phyloP scores from a whole-genome alignment of 768 basidiomycete species.

The Agrocybe pediades region DNA sequence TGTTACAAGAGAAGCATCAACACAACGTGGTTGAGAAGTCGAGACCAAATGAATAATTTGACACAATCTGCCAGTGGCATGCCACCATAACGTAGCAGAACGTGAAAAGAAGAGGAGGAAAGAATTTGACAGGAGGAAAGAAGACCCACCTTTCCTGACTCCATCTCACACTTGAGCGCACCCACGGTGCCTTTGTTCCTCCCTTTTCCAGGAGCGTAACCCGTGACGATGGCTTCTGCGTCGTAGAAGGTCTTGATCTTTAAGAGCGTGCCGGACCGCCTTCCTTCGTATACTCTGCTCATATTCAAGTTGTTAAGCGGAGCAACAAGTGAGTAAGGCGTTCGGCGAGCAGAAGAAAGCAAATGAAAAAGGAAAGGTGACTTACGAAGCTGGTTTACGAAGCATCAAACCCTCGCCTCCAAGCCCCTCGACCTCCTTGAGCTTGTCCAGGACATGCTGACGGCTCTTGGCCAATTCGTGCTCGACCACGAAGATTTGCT shows the following conservation, averaged over 20 bases:
- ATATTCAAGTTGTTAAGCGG: not conserved
- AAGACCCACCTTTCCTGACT: conserved; percentile 53
- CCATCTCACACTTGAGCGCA: conserved; percentile 59
- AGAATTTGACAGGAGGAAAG: not conserved
- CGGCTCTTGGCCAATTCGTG: conserved; percentile 45
- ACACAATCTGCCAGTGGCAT: not conserved
- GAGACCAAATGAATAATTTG: not conserved
- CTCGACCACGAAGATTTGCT: conserved; percentile 48
- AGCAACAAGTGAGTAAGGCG: no score
- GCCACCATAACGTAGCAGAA: not conserved
- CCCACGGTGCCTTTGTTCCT: conserved; percentile 50
- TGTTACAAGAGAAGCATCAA: conserved; percentile 16
- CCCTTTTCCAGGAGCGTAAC: conserved; percentile 57
- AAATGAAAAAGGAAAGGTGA: conserved; percentile 3
- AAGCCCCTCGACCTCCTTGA: conserved; percentile 53
- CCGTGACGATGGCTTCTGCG: conserved; percentile 59
- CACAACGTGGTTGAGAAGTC: not conserved
- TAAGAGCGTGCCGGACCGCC: conserved; percentile 47
- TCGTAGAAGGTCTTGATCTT: conserved; percentile 70
- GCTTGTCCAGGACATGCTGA: conserved; percentile 54
- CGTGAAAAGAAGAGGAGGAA: not conserved
- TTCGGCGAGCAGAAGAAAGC: not conserved
- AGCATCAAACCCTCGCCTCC: conserved; percentile 67
- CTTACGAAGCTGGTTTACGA: conserved; percentile 49
- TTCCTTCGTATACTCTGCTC: conserved; percentile 48